Evolutionary conservation across 176 grass and related monocot species (phyloP).

Genomic region (Eleusine coracana): DNA sequence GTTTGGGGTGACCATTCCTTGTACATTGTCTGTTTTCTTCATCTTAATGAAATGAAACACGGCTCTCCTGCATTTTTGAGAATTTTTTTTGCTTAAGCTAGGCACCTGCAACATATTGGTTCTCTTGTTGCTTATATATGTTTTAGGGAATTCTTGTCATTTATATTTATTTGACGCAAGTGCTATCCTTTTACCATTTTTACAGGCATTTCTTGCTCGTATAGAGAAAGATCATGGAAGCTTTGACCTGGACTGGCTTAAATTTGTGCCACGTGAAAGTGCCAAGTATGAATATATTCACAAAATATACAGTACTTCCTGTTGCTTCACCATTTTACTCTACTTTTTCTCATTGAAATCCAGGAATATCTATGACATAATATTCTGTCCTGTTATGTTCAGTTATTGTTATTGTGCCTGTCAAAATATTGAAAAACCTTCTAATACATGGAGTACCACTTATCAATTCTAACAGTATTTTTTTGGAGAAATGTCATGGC

Average conservation of each 20-base stretch:
- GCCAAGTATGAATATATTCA: conserved; percentile 51
- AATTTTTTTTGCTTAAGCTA: neutral
- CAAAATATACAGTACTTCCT: conserved; percentile 7
- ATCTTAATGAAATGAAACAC: no score
- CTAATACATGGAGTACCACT: neutral
- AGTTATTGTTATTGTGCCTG: conserved; percentile 1
- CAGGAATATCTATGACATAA: conserved; percentile 3
- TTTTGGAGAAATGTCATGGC: conserved; percentile 10
- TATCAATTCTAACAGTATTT: conserved; percentile 21
- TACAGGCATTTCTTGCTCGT: conserved; percentile 50
- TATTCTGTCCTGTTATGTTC: conserved; percentile 10
- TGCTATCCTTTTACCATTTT: conserved; percentile 10
- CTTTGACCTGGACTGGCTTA: conserved; percentile 61
- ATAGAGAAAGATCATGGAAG: conserved; percentile 50
- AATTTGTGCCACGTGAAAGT: conserved; percentile 47
- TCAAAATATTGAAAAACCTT: neutral
- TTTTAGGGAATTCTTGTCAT: neutral
- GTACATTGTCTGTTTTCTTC: no score
- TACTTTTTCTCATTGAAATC: conserved; percentile 29
- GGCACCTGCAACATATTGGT: neutral
- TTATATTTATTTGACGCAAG: conserved; percentile 17
- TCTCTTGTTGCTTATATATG: neutral
- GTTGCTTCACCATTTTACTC: conserved; percentile 14
- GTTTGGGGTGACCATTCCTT: no score
- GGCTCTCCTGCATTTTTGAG: no score